Conservation (phyloP, 2,329 filamentous ascomycete species). For the Rhinocladiella similis region DNA sequence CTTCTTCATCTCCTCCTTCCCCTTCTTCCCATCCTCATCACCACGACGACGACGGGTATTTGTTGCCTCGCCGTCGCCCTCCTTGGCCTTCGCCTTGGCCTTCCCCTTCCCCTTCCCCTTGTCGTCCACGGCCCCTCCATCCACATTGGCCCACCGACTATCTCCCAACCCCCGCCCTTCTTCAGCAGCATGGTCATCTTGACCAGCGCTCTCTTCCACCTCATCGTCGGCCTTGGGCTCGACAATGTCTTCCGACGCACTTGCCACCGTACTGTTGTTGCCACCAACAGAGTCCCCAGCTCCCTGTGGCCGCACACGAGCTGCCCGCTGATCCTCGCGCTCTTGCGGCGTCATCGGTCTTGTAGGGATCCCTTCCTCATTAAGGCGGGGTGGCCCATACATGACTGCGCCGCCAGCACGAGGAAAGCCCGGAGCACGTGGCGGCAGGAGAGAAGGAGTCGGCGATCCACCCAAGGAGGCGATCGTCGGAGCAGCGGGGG, state of each 20-base stretch:
- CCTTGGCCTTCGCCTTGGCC: neutral
- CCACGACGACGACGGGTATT: neutral
- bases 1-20: neutral
- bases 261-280: too few species aligned
- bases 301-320: neutral
- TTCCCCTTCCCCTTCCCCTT: too few species aligned
- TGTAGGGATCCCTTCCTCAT: neutral
- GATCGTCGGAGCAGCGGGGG: too few species aligned
- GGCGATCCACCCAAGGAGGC: too few species aligned
- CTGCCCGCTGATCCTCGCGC: neutral
- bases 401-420: neutral
- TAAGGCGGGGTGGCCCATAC: neutral
- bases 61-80: neutral
- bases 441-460: too few species aligned
- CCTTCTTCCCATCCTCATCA: neutral
- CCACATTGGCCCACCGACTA: too few species aligned
- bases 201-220: too few species aligned
- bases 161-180: too few species aligned
- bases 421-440: neutral
- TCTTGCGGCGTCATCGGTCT: neutral
- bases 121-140: too few species aligned
- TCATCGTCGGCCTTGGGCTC: too few species aligned
- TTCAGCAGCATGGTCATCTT: too few species aligned
- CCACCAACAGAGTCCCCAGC: neutral
- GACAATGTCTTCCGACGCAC: too few species aligned